Conservation (phyloP, 1,284 basidiomycete species). For the Puccinia hordei region DNA sequence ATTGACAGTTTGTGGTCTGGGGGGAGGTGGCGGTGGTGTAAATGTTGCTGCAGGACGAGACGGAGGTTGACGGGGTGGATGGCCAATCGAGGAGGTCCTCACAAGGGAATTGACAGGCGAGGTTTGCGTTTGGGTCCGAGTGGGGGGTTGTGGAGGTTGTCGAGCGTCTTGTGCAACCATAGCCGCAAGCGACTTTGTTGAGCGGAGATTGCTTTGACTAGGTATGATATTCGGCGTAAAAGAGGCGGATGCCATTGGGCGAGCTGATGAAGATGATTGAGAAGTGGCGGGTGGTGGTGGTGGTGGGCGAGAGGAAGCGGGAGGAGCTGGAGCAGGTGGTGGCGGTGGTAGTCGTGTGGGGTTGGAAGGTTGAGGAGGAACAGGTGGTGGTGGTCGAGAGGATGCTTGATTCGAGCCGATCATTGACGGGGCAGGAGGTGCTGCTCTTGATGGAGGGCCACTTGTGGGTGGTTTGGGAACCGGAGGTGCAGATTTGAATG, state of each 20-base stretch:
- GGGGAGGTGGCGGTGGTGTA: constrained; percentile 32
- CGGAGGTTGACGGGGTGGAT: constrained; percentile 7
- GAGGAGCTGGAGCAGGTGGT: constrained; percentile 16
- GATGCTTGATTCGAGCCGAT: constrained; percentile 7
- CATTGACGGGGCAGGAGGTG: constrained; percentile 24
- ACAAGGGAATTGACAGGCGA: background rate
- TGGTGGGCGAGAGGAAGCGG: constrained; percentile 2
- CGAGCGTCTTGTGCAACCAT: constrained; percentile 1
- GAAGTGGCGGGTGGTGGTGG: constrained; percentile 16
- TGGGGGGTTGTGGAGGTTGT: constrained; percentile 37
- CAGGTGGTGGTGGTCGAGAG: constrained; percentile 30
- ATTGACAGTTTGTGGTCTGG: constrained; percentile 15
- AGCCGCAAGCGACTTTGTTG: background rate
- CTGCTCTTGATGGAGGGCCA: constrained; percentile 38
- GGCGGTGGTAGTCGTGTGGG: constrained; percentile 18
- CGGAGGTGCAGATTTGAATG: constrained; percentile 32
- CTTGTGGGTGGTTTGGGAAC: constrained; percentile 24
- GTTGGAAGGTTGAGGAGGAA: constrained; percentile 11
- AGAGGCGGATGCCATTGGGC: background rate
- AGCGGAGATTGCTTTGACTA: background rate
- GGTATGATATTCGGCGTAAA: background rate
- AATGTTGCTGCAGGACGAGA: constrained; percentile 16
- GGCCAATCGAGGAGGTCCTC: background rate
- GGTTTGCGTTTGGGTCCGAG: background rate
- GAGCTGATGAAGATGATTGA: constrained; percentile 9